Evolutionary conservation across 495 filamentous ascomycete genomes (phyloP).

Genomic region (Neurospora sp.): DNA sequence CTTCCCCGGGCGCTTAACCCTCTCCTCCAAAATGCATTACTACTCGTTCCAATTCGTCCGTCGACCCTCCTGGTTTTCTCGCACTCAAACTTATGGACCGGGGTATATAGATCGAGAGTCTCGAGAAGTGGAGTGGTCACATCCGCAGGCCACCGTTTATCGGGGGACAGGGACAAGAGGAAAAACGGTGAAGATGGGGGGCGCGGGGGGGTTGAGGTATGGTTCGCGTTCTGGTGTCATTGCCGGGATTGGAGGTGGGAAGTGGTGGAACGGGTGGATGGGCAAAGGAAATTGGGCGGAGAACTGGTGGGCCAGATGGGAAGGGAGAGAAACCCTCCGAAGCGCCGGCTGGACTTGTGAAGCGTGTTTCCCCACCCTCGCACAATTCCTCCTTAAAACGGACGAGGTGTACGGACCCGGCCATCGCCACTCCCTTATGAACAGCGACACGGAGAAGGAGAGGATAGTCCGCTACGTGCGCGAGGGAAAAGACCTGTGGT

Average conservation of each 20-base stretch:
- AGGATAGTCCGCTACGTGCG: slow-evolving; percentile 38
- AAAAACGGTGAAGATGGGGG: slow-evolving; percentile 39
- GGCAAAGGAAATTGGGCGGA: neutral
- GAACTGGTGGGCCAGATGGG: slow-evolving; percentile 7
- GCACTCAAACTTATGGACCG: neutral
- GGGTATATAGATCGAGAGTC: slow-evolving; percentile 37
- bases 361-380: slow-evolving; percentile 40
- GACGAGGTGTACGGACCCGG: slow-evolving; percentile 38
- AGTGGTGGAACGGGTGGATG: neutral
- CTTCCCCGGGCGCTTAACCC: slow-evolving; percentile 42
- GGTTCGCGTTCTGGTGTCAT: slow-evolving; percentile 12
- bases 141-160: slow-evolving; percentile 47
- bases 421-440: slow-evolving; percentile 25
- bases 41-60: slow-evolving; percentile 39
- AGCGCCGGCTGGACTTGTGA: slow-evolving; percentile 48
- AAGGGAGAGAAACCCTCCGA: slow-evolving; percentile 26
- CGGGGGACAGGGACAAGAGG: slow-evolving; percentile 17
- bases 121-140: slow-evolving; percentile 33
- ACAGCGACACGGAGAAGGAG: slow-evolving; percentile 25
- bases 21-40: slow-evolving; percentile 44
- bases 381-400: slow-evolving; percentile 42
- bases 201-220: slow-evolving; percentile 28
- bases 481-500: slow-evolving; percentile 41
- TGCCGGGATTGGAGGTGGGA: neutral
- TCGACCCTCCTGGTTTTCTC: neutral